Conservation (phyloP, 2,329 filamentous ascomycete species). For the Trichoderma atrobrunneum region DNA sequence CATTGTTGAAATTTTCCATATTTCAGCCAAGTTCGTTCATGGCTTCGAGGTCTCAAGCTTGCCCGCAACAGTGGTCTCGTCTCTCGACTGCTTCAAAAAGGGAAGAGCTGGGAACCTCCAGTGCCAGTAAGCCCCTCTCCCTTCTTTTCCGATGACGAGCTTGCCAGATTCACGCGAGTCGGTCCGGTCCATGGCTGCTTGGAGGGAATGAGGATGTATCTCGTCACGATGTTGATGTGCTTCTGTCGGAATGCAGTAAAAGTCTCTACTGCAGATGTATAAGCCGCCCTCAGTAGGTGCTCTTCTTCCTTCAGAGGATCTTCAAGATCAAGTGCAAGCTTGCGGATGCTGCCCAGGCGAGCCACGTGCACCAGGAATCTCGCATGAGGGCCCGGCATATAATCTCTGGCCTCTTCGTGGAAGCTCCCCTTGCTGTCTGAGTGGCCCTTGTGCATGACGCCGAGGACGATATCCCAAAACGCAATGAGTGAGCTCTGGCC, state of each 20-base stretch:
- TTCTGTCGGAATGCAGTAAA: slow-evolving; percentile 75
- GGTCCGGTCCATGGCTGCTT: slow-evolving; percentile 37
- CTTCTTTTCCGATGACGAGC: slow-evolving; percentile 38
- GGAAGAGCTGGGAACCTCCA: slow-evolving; percentile 81
- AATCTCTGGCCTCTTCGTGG: slow-evolving; percentile 70
- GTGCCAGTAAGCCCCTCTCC: slow-evolving; percentile 68
- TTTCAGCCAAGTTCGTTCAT: background rate
- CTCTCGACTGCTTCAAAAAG: slow-evolving; percentile 87
- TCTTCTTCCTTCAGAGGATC: slow-evolving; percentile 54
- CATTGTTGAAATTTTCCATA: background rate
- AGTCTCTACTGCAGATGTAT: slow-evolving; percentile 71
- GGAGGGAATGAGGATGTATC: slow-evolving; percentile 85
- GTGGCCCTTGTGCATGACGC: slow-evolving; percentile 66
- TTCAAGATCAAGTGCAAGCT: slow-evolving; percentile 56
- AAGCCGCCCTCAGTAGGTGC: slow-evolving; percentile 44
- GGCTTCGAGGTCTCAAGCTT: slow-evolving; percentile 25
- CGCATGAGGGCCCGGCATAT: slow-evolving; percentile 85
- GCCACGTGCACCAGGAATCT: slow-evolving; percentile 72
- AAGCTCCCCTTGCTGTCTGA: slow-evolving; percentile 39
- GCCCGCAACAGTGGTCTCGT: slow-evolving; percentile 64
- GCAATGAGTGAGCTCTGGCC: slow-evolving; percentile 91
- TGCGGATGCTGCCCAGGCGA: slow-evolving; percentile 69
- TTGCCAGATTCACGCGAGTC: slow-evolving; percentile 42
- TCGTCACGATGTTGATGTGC: slow-evolving; percentile 84
- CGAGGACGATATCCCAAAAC: slow-evolving; percentile 85